phyloP scores from a whole-genome alignment of 768 basidiomycete genomes.

The Russula foetens region DNA sequence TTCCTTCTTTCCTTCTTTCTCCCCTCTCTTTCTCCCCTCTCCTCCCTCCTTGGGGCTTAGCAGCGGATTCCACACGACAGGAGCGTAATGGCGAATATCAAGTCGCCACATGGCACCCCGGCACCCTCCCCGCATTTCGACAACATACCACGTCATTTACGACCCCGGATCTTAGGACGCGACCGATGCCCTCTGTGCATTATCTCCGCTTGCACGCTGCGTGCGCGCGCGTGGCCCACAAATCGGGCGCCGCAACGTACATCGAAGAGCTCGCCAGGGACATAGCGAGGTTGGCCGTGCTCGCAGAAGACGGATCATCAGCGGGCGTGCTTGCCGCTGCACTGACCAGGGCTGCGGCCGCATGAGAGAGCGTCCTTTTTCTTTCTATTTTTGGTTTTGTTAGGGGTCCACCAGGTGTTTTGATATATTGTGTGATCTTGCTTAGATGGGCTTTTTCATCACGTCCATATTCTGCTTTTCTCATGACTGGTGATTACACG shows the following conservation, averaged over 20 bases:
- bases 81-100: not conserved
- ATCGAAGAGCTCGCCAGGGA: slow-evolving; percentile 27
- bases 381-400: not conserved
- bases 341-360: not conserved
- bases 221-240: slow-evolving; percentile 32
- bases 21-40: not conserved
- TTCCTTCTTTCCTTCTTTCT: not conserved
- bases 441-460: not conserved
- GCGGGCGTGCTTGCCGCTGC: slow-evolving; percentile 13
- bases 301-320: slow-evolving; percentile 14
- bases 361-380: not conserved
- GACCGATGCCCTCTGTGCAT: slow-evolving; percentile 27
- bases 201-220: slow-evolving; percentile 34
- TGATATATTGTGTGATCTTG: not conserved
- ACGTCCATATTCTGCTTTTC: no score
- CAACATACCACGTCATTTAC: slow-evolving; percentile 22
- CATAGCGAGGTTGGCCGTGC: slow-evolving; percentile 12
- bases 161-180: slow-evolving; percentile 21
- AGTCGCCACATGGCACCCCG: slow-evolving; percentile 6
- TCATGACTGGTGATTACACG: no score
- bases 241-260: slow-evolving; percentile 33
- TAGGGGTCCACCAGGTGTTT: not conserved
- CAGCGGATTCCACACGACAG: not conserved
- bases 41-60: not conserved
- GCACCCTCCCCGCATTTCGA: not conserved